Percentiles rank a stretch among this genome's conserved stretches.
These are phyloP conservation scores for Ustilago bromivora DNA, from an alignment of 1,284 basidiomycete species.

Conservation along the genomic window DNA sequence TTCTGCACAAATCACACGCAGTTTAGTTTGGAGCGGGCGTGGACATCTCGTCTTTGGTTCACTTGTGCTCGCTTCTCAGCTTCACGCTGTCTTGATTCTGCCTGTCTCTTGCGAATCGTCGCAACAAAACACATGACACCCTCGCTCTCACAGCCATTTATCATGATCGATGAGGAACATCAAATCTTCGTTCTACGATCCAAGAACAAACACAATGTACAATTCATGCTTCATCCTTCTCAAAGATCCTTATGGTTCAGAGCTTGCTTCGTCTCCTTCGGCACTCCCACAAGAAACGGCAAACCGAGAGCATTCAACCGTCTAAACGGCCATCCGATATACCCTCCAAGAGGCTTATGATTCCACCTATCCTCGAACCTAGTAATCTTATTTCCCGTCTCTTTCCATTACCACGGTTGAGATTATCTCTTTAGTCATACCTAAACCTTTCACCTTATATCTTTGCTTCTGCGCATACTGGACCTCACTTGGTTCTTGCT, in stretches of 20 bases:
- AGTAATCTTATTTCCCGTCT: constrained; percentile 75
- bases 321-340: constrained; percentile 30
- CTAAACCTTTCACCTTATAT: constrained; percentile 72
- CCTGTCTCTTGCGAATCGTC: too few relatives aligned
- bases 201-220: too few relatives aligned
- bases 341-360: constrained; percentile 30
- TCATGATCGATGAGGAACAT: too few relatives aligned
- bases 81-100: too few relatives aligned
- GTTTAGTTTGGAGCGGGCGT: too few relatives aligned
- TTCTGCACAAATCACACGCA: too few relatives aligned
- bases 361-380: constrained; percentile 77
- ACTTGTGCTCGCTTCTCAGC: too few relatives aligned
- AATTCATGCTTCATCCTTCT: neutral
- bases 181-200: too few relatives aligned
- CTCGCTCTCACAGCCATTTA: too few relatives aligned
- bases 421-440: constrained; percentile 74
- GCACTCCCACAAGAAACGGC: constrained; percentile 31
- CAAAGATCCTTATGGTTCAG: constrained; percentile 15
- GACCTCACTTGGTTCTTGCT: constrained; percentile 73
- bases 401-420: constrained; percentile 78
- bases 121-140: too few relatives aligned
- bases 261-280: constrained; percentile 17
- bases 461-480: constrained; percentile 76
- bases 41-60: too few relatives aligned
- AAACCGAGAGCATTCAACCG: constrained; percentile 32